Conservation (phyloP, 2,329 filamentous ascomycete species). For the Zymoseptoria brevis region DNA sequence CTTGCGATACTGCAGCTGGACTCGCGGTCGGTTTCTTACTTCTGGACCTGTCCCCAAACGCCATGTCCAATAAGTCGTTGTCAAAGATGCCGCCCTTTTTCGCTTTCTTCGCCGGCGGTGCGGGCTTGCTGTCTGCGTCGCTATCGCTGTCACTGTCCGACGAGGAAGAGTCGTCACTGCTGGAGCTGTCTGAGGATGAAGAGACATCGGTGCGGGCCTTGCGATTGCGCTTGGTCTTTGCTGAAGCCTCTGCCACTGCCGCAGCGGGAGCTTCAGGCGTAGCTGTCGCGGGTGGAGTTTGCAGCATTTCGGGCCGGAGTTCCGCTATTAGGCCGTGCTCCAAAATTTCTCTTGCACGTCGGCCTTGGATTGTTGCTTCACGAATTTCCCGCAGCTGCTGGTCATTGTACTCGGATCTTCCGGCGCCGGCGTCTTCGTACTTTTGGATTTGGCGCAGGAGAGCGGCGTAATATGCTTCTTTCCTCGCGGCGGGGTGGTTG, state of each 20-base stretch:
- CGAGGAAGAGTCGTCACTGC: slow-evolving; percentile 2
- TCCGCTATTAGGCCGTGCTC: slow-evolving; percentile 5
- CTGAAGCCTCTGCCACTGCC: not conserved
- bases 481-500: slow-evolving; percentile 3
- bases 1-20: not conserved
- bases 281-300: not conserved
- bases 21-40: not conserved
- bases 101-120: not conserved
- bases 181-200: not conserved
- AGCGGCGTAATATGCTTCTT: slow-evolving; percentile 9
- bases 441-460: slow-evolving; percentile 4
- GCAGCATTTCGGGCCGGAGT: not conserved
- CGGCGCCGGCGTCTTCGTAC: slow-evolving; percentile 8
- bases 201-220: not conserved
- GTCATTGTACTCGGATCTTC: slow-evolving; percentile 8
- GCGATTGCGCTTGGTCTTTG: not conserved
- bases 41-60: not conserved
- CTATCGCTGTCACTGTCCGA: slow-evolving; percentile 2
- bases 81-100: not conserved
- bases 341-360: slow-evolving; percentile 5
- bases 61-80: slow-evolving; percentile 3
- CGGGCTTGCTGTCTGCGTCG: not conserved
- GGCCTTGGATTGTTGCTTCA: slow-evolving; percentile 5
- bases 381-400: slow-evolving; percentile 8
- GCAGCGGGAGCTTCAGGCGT: not conserved